Conservation (phyloP, 2,329 filamentous ascomycete genomes). For the Diaporthe destruens region DNA sequence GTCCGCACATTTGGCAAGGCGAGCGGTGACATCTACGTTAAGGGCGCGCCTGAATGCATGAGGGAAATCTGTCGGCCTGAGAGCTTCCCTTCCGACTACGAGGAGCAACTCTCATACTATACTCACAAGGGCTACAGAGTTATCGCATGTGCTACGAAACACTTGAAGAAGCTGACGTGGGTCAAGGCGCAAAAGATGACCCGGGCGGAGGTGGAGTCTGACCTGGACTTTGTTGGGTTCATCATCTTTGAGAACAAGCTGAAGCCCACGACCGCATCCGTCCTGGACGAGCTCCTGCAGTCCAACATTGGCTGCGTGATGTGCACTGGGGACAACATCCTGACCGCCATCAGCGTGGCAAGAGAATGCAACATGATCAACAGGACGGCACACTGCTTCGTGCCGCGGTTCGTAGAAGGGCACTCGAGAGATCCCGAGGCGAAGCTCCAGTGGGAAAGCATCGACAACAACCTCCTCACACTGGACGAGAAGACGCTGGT, state of each 20-base stretch:
- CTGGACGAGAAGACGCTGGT: slow-evolving; percentile 84
- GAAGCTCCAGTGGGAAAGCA: slow-evolving; percentile 88
- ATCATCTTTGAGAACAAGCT: slow-evolving; percentile 99
- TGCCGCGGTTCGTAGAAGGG: slow-evolving; percentile 89
- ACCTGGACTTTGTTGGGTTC: slow-evolving; percentile 91
- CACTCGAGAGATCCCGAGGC: slow-evolving; percentile 79
- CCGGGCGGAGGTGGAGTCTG: slow-evolving; percentile 84
- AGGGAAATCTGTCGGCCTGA: slow-evolving; percentile 89
- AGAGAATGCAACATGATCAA: slow-evolving; percentile 89
- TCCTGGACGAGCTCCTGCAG: slow-evolving; percentile 83
- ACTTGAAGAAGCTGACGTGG: slow-evolving; percentile 90
- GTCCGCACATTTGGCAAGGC: slow-evolving; percentile 88
- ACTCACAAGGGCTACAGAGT: slow-evolving; percentile 97
- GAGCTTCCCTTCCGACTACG: slow-evolving; percentile 89
- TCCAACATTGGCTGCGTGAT: slow-evolving; percentile 92
- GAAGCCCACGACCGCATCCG: slow-evolving; percentile 84
- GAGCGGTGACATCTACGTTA: slow-evolving; percentile 91
- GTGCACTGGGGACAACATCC: slow-evolving; percentile 98
- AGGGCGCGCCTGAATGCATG: slow-evolving; percentile 97
- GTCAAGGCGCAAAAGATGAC: slow-evolving; percentile 95
- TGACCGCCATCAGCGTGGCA: slow-evolving; percentile 96
- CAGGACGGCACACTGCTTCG: slow-evolving; percentile 87
- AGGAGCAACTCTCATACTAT: slow-evolving; percentile 89
- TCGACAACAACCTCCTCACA: slow-evolving; percentile 84
- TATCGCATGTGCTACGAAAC: slow-evolving; percentile 93